phyloP scores from a whole-genome alignment of 2,329 filamentous ascomycete species.

The Amylocarpus encephaloides region DNA sequence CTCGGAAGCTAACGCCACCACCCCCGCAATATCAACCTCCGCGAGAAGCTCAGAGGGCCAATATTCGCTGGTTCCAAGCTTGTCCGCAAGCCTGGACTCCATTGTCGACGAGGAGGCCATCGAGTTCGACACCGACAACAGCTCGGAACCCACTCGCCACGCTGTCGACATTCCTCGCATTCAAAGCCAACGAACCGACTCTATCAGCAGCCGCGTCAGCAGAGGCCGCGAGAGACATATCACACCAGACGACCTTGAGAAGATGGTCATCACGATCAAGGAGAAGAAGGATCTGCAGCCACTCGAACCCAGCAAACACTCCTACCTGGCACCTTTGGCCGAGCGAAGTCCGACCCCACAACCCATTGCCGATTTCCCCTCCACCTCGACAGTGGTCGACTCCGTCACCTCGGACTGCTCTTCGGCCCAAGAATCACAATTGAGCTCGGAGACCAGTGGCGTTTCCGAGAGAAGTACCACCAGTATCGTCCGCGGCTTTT shows the following conservation, averaged over 20 bases:
- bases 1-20: slow-evolving; percentile 43
- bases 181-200: slow-evolving; percentile 65
- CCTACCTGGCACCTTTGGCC: slow-evolving; percentile 42
- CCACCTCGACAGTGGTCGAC: slow-evolving; percentile 39
- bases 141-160: slow-evolving; percentile 41
- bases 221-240: slow-evolving; percentile 79
- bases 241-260: slow-evolving; percentile 85
- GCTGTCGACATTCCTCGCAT: slow-evolving; percentile 58
- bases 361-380: slow-evolving; percentile 40
- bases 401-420: slow-evolving; percentile 24
- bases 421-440: slow-evolving; percentile 24
- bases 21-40: slow-evolving; percentile 34
- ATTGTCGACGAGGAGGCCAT: slow-evolving; percentile 61
- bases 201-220: slow-evolving; percentile 58
- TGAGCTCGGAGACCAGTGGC: slow-evolving; percentile 34
- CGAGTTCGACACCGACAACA: slow-evolving; percentile 41
- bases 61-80: slow-evolving; percentile 55
- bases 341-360: slow-evolving; percentile 39
- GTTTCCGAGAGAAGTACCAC: slow-evolving; percentile 35
- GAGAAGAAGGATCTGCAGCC: slow-evolving; percentile 67
- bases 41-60: slow-evolving; percentile 27
- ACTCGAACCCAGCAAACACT: slow-evolving; percentile 36
- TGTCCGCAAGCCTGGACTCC: slow-evolving; percentile 74
- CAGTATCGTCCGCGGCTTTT: slow-evolving; percentile 81
- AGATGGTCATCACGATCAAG: slow-evolving; percentile 89